Evolutionary conservation across 306 rosid species (phyloP).

Genomic region (Glycine latifolia): DNA sequence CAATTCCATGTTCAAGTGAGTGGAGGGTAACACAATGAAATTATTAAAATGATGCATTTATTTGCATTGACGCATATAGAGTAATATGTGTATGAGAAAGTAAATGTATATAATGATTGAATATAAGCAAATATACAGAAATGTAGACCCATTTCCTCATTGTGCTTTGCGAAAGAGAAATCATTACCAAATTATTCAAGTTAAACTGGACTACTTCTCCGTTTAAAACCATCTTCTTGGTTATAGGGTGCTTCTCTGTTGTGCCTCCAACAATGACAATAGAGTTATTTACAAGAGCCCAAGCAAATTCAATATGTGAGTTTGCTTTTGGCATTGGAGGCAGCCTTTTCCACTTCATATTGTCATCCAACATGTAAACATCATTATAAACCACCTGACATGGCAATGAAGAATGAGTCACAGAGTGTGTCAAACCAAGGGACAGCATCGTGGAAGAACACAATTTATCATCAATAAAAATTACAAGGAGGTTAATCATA

Average conservation of each 20-base stretch:
- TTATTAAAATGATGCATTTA: too few relatives aligned
- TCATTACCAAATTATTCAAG: constrained; percentile 70
- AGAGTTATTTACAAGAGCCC: constrained; percentile 82
- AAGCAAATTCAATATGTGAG: constrained; percentile 93
- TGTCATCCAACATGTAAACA: constrained; percentile 86
- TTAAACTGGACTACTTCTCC: constrained; percentile 90
- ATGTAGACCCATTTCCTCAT: constrained; percentile 15
- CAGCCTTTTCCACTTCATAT: constrained; percentile 86
- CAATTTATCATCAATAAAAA: background rate
- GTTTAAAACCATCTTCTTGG: constrained; percentile 86
- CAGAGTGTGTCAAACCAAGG: background rate
- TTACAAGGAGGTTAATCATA: background rate
- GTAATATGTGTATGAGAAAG: background rate
- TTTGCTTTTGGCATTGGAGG: constrained; percentile 87
- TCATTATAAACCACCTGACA: constrained; percentile 82
- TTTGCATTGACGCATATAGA: background rate
- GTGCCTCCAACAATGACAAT: constrained; percentile 84
- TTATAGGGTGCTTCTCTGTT: constrained; percentile 89
- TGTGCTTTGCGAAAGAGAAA: constrained; percentile 36
- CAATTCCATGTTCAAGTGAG: too few relatives aligned
- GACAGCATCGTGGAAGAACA: background rate
- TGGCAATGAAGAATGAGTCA: constrained; percentile 31
- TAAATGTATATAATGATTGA: background rate
- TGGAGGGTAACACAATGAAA: too few relatives aligned
- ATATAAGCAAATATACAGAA: constrained; percentile 37